These are phyloP conservation scores for Leccinum proliferum DNA, from an alignment of 1,284 basidiomycete genomes.

Conservation along the genomic window DNA sequence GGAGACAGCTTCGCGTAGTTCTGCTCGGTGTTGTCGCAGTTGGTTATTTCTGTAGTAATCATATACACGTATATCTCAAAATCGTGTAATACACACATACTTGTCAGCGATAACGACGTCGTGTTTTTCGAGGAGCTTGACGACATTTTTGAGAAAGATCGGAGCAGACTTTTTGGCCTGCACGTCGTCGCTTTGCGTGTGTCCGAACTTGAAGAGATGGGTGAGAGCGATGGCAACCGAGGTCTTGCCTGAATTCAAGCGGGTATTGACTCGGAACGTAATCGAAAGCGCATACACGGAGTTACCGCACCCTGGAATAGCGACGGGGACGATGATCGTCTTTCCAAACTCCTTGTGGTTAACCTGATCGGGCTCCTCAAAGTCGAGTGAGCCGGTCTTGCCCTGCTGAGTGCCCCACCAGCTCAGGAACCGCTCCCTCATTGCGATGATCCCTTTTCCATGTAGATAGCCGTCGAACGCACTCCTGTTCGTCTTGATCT, in stretches of 20 bases:
- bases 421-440: conserved; percentile 73
- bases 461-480: conserved; percentile 66
- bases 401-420: conserved; percentile 56
- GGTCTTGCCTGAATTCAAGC: conserved; percentile 70
- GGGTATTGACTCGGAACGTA: not conserved
- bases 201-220: conserved; percentile 77
- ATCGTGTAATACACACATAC: conserved; percentile 36
- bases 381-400: conserved; percentile 29
- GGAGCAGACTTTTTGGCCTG: conserved; percentile 74
- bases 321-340: conserved; percentile 84
- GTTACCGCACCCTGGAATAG: conserved; percentile 89
- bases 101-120: conserved; percentile 89
- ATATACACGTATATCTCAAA: not conserved
- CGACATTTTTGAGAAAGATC: conserved; percentile 75
- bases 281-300: conserved; percentile 8
- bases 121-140: conserved; percentile 51
- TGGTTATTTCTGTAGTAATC: conserved; percentile 76
- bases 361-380: conserved; percentile 14
- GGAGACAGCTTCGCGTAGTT: conserved; percentile 54
- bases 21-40: conserved; percentile 66
- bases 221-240: conserved; percentile 75
- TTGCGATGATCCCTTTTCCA: conserved; percentile 81
- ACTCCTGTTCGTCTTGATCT: conserved; percentile 58
- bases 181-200: conserved; percentile 93
- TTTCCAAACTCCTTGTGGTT: conserved; percentile 50